A percentile compares a stretch with the other conserved stretches of the same genome.
phyloP scores from a whole-genome alignment of 148 eudicot species.

The Beta vulgaris region DNA sequence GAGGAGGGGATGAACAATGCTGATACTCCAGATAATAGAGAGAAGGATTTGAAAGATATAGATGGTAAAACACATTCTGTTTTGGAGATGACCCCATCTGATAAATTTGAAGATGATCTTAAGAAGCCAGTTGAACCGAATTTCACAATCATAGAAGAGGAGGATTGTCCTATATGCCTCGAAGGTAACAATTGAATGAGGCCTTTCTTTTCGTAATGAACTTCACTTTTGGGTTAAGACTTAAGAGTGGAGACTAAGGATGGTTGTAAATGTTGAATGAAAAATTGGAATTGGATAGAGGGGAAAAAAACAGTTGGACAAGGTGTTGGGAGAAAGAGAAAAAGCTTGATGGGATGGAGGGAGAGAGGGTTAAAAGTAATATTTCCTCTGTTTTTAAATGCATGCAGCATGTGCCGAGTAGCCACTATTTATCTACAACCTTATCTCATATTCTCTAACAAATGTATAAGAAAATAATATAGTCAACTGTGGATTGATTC shows the following conservation, averaged over 20 bases:
- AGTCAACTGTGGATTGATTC: too few species aligned
- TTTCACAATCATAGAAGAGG: constrained; percentile 40
- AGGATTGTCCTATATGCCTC: constrained; percentile 93
- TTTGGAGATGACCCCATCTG: constrained; percentile 44
- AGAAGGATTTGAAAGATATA: constrained; percentile 36
- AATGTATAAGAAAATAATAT: too few species aligned
- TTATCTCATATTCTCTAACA: too few species aligned
- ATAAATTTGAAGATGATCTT: constrained; percentile 51
- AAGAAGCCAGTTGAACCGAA: constrained; percentile 52
- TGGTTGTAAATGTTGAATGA: neutral
- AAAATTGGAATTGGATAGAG: neutral
- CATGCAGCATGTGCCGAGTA: too few species aligned
- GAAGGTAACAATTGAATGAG: constrained; percentile 54
- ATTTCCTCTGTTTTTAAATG: too few species aligned
- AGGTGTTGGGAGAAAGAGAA: neutral
- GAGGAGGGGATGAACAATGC: constrained; percentile 29
- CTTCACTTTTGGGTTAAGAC: neutral
- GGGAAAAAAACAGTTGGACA: neutral
- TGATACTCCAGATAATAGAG: constrained; percentile 30
- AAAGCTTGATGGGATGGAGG: neutral
- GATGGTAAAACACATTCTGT: constrained; percentile 39
- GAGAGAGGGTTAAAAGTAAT: neutral
- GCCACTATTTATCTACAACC: too few species aligned
- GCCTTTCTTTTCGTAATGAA: neutral
- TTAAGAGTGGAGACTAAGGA: neutral